Evolutionary conservation across 805 yeast genomes (phyloP), one percentile per base, ranked within the genome.

Genomic region (Ogataea methanolica): DNA sequence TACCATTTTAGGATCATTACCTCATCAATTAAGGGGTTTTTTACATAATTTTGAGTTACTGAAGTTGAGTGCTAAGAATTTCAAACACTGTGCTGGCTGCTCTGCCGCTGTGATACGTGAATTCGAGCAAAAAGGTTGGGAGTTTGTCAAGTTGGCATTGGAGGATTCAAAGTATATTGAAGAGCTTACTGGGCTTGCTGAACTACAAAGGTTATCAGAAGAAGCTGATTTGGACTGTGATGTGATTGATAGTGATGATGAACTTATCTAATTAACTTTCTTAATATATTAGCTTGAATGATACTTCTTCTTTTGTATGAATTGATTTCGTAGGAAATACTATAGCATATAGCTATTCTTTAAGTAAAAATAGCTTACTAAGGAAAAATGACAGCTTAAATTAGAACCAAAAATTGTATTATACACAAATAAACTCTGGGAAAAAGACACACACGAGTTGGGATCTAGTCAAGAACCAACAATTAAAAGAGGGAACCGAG

Each of bases 21-120:
- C 97, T 0, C 99, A 92, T 65, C 99, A 95, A 63, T 71, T 94
- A 21, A 73, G 99, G 50, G 99, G 98, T 0, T 92, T 84, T 60
- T 66, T 95, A 33, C 80, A 78, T 55, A 75, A 74, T 42, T 88
- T 83, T 56, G 76, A 76, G 41, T 82, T 80, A 15, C 61, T 84
- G 48, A 84, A 82, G 55, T 70, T 91, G 21, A 71, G 73, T 49
- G 85, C 96, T 0, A 88, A 88, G 1, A 81, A 82, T 31, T 95
- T 86, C 67, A 70, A 74, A 36, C 73, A 79, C 56, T 94, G 99
- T 65, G 84, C 97, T 0, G 99, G 91, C 0, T 94, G 99, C 58
- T 87, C 96, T 1, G 53, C 66, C 0, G 56, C 70, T 0, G 83
- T 94, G 2, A 56, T 87, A 0, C 65, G 72, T 3, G 74, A 70